Evolutionary conservation across 2,329 filamentous ascomycete genomes (phyloP), one percentile per base, ranked within the genome.

Genomic region (Aspergillus ruber): DNA sequence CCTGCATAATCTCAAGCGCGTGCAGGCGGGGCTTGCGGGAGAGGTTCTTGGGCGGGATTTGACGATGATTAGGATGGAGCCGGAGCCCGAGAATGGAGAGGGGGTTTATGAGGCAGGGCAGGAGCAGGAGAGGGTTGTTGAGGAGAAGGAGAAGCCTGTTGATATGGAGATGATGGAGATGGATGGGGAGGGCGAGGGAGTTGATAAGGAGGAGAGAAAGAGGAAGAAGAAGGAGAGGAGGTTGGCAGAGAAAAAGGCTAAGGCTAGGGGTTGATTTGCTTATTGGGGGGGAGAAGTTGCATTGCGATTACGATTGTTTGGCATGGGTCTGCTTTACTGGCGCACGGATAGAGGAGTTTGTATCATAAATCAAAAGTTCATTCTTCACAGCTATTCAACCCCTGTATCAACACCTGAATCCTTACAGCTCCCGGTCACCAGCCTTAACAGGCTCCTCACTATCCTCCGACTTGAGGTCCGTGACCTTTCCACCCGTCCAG

Each of bases 341-440:
- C 25, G 25, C 25, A 12, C 10, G 25, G 25, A 29, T 29, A 29
- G 25, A 29, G 25, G 25, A 29, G 25, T 29, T 29, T 29, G 10
- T 29, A 29, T 29, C 25, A 29, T 29, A 38, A 38, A 38, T 17
- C 35, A 38, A 38, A 38, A 38, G 35, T 38, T 38, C 13, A 38
- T 49, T 56, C 47, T 51, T 56, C 44, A 49, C 46, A 53, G 43
- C 21, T 15, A 29, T 25, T 42, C 25, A 18, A 9, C 36, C 10
- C 21, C 33, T n/a, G 8, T 18, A 15, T 36, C 9, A 27, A 21
- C 29, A 42, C n/a, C 36, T 35, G 47, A 48, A 47, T 45, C 21
- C 49, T 70, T 78, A 90, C 69, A 91, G 68, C 71, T 94, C 89
- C 53, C 88, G 80, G 48, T 89, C 89, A 38, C 80, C 82, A 42